Base-by-base conservation (phyloP, 495 filamentous ascomycete genomes). In the Talaromyces nanjingensis region DNA sequence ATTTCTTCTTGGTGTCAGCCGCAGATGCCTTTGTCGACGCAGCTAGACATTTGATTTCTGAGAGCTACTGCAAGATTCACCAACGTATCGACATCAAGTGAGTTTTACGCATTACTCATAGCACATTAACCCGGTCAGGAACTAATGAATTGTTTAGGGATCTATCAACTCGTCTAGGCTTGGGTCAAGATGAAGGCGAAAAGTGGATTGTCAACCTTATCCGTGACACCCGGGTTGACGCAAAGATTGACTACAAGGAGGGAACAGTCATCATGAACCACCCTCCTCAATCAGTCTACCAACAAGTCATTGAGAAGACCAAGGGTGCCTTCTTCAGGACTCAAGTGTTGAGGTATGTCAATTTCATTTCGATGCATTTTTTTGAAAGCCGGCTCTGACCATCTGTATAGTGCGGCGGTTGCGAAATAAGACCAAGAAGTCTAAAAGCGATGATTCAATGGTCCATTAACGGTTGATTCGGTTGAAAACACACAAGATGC, bases 171-270 rank as follows among this genome's bases (percentile, higher is more conserved):
- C 87, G 93, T 66, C 83, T 98, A 59, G 94, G 94, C 64, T 80
- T 98, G 65, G 90, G 86, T 70, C 86, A 91, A 70, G 92, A 96
- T 70, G 94, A 96, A 69, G 94, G 96, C 67, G 94, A 98, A 86
- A 98, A 97, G 82, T 98, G 96, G 96, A 98, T 98, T 67, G 94
- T 98, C 65, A 98, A 98, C 79, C 84, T 98, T 53, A 98, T 98
- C 78, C 87, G 94, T 64, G 94, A 98, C 74, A 98, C 94, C 2
- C 84, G 94, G 59, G 91, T 98, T 47, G 94, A 98, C 70, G 94
- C 96, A 65, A 98, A 98, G 85, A 96, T 98, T 67, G 94, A 98
- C 76, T 98, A 96, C 79, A 90, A 98, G 81, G 91, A 93, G 78
- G 94, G 94, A 68, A 98, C 94, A 47, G 94, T 98, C 29, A 87